phyloP scores from a whole-genome alignment of 768 basidiomycete species.

The Cystofilobasidium ferigula region DNA sequence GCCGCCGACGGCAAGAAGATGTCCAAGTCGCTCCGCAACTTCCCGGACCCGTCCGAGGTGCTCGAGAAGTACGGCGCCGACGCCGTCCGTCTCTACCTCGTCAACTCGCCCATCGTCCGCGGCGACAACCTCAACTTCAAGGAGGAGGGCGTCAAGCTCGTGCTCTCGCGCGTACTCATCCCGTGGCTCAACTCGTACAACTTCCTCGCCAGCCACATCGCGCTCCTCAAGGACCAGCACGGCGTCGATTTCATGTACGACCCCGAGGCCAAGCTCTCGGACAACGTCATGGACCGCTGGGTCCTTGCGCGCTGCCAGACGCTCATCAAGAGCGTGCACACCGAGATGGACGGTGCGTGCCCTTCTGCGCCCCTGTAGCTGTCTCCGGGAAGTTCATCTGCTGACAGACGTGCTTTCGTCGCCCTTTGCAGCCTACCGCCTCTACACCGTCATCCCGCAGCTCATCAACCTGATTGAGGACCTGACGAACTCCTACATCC shows the following conservation, averaged over 20 bases:
- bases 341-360: slow-evolving; percentile 73
- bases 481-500: slow-evolving; percentile 98
- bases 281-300: slow-evolving; percentile 98
- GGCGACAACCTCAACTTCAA: slow-evolving; percentile 96
- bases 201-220: slow-evolving; percentile 94
- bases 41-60: slow-evolving; percentile 85
- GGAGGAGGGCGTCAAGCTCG: slow-evolving; percentile 94
- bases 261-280: slow-evolving; percentile 66
- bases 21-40: slow-evolving; percentile 95
- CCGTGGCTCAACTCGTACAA: slow-evolving; percentile 99
- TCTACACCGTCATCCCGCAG: slow-evolving; percentile 95
- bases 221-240: slow-evolving; percentile 67
- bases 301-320: slow-evolving; percentile 96
- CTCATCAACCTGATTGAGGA: slow-evolving; percentile 86
- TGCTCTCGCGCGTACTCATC: slow-evolving; percentile 86
- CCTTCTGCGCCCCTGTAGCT: neutral
- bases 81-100: slow-evolving; percentile 92
- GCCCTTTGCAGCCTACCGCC: slow-evolving; percentile 54
- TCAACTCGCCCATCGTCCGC: slow-evolving; percentile 96
- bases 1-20: slow-evolving; percentile 98
- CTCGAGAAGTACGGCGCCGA: slow-evolving; percentile 89
- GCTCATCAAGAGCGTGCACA: slow-evolving; percentile 75
- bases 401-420: neutral
- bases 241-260: slow-evolving; percentile 74
- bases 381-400: neutral